Base-by-base conservation (phyloP, 495 filamentous ascomycete genomes). In the Entonaema liquescens region DNA sequence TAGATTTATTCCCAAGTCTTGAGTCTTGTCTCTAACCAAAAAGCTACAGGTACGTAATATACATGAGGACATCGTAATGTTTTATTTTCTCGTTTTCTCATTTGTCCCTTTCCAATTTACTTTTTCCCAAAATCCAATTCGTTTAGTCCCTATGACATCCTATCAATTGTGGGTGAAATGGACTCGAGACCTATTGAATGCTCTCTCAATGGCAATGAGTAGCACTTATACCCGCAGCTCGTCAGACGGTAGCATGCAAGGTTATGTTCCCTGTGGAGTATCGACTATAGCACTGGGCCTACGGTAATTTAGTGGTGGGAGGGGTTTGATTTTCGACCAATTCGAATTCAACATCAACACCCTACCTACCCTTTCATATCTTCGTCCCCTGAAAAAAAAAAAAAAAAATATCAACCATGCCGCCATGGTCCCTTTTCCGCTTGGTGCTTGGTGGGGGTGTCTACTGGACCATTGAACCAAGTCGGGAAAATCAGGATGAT, bases 401-500 rank as follows among this genome's bases (percentile, higher is more conserved):
- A n/a, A n/a, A n/a, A n/a, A n/a, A n/a, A n/a, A n/a, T n/a, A 25
- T 52, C 64, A 31, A 55, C 55, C 65, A 42, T 63, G 44, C 64
- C 54, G 54, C 50, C 40, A 38, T 59, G 60, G 65, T 65, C 70
- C 70, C 65, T 28, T 68, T 69, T 62, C 70, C 70, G 70, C 62
- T 28, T 53, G 56, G 65, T 33, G 31, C 31, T 6, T 53, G 56
- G 65, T 66, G 61, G 60, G 70, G 56, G 61, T 65, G 58, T 65
- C 33, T 55, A 26, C 61, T 62, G 53, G 60, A 56, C 52, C 25
- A 68, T 73, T 40, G 52, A 68, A 62, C 64, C 70, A 69, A 62
- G 70, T 73, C 70, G 70, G 70, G 70, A 73, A 69, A 69, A 66
- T 65, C 70, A 73, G 65, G 70, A 65, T 73, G 65, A 68, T 69